Conservation (phyloP, 2,329 filamentous ascomycete genomes). For the Paraphaeosphaeria minitans region DNA sequence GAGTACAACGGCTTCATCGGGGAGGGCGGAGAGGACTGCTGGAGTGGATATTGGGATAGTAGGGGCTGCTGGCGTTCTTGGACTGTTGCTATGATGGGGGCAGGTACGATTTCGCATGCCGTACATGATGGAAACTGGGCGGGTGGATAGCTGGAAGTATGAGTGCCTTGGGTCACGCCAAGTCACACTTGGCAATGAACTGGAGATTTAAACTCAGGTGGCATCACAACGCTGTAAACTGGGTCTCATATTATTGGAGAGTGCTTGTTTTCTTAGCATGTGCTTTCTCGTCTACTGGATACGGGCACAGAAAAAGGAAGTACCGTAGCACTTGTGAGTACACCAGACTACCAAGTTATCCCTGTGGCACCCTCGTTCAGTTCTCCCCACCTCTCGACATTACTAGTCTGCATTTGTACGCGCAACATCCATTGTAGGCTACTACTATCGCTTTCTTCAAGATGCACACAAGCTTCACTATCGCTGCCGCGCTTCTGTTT, state of each 20-base stretch:
- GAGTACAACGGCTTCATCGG: neutral
- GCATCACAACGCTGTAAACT: neutral
- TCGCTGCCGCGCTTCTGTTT: neutral
- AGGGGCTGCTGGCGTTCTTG: slow-evolving; percentile 15
- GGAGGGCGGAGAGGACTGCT: slow-evolving; percentile 14
- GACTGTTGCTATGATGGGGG: slow-evolving; percentile 12
- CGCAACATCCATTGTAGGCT: neutral
- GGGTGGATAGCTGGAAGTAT: neutral
- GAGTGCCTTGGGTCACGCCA: neutral
- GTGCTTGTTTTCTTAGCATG: neutral
- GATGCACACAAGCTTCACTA: neutral
- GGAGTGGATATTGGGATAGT: slow-evolving; percentile 8
- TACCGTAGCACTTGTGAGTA: neutral
- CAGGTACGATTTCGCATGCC: neutral
- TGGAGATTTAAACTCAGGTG: neutral
- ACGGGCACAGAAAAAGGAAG: neutral
- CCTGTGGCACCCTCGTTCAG: neutral
- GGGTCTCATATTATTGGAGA: neutral
- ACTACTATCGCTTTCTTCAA: neutral
- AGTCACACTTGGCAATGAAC: neutral
- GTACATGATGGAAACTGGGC: neutral
- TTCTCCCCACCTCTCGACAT: neutral
- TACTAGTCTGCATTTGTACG: neutral
- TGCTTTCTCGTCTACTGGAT: neutral
- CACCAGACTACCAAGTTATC: neutral